Evolutionary conservation across 164 flowering plant genomes (phyloP).

Genomic region (Magnolia officinalis): DNA sequence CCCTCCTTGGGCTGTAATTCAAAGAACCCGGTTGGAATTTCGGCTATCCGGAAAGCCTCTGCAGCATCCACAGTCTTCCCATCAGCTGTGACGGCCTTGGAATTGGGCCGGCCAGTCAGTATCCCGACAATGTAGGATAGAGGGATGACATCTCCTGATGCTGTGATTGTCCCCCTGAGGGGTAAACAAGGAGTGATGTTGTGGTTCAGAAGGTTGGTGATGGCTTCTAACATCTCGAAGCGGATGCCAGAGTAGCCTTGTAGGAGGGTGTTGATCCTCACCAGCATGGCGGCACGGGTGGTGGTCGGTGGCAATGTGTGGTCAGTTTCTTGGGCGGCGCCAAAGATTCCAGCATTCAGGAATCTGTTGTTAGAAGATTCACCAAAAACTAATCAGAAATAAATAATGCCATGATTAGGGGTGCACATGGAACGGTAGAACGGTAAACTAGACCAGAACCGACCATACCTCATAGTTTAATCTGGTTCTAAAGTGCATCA

Average conservation of each 20-base stretch:
- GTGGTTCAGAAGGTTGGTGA: constrained; percentile 41
- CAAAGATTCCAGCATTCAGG: constrained; percentile 60
- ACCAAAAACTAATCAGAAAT: not conserved
- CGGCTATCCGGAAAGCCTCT: constrained; percentile 42
- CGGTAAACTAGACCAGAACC: too few species aligned
- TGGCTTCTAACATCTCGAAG: constrained; percentile 57
- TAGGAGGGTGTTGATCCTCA: constrained; percentile 58
- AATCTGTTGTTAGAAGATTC: constrained; percentile 27
- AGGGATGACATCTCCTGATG: constrained; percentile 31
- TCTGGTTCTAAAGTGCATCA: too few species aligned
- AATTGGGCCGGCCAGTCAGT: constrained; percentile 53
- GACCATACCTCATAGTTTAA: too few species aligned
- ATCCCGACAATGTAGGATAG: constrained; percentile 57
- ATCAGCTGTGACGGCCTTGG: constrained; percentile 39
- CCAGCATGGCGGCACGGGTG: constrained; percentile 63
- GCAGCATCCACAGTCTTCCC: constrained; percentile 36
- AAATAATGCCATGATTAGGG: too few species aligned
- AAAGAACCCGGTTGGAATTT: constrained; percentile 41
- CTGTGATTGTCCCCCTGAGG: constrained; percentile 53
- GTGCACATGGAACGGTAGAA: too few species aligned
- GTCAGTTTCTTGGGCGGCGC: constrained; percentile 34
- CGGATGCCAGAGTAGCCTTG: constrained; percentile 72
- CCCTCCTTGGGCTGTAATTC: constrained; percentile 65
- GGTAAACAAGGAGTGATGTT: constrained; percentile 57
- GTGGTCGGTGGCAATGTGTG: constrained; percentile 45